Base-by-base conservation (phyloP, 148 eudicot species). In the Rhododendron ovatum region DNA sequence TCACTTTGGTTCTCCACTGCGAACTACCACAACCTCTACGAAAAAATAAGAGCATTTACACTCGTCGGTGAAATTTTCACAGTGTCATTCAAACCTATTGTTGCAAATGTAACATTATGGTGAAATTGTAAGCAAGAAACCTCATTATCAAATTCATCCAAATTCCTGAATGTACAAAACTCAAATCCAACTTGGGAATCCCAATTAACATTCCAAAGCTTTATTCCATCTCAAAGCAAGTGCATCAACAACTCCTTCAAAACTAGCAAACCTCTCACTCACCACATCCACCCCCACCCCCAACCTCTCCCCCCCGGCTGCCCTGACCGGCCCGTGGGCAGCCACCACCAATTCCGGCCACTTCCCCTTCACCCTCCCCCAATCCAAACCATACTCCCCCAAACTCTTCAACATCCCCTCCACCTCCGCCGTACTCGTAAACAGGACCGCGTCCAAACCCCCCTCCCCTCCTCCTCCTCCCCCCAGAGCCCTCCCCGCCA, bases 391-490 rank as follows among this genome's bases (percentile, higher is more conserved):
- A 45, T 83, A 45, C 85, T 88, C 93, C 41, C 45, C 87, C 93
- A 96, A 81, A 55, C 98, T 86, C 92, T 93, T 96, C 92, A 94
- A 84, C 86, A 96, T 53, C 67, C 98, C 98, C 71, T 96, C 96
- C 86, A 95, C 98, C 83, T 95, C 98, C 1, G 90, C 98, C n/a
- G 96, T 94, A 39, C 98, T 96, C 1, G 98, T 94, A 78, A 96
- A 94, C 73, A 94, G 92, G 22, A 96, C 30, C 50, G 93, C 98
- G 85, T 93, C 96, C 85, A 94, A 53, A 2, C 88, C 86, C 57
- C n/a, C 65, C 22, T 59, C 90, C 80, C 75, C 89, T 20, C 63
- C 89, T 22, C 84, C 89, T 28, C 82, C 30, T n/a, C 30, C 71
- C 30, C 71, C 28, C 71, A 63, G 57, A 83, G 1, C 76, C 85